Evolutionary conservation across 495 filamentous ascomycete genomes (phyloP).

Genomic region (Podospora pseudocomata): DNA sequence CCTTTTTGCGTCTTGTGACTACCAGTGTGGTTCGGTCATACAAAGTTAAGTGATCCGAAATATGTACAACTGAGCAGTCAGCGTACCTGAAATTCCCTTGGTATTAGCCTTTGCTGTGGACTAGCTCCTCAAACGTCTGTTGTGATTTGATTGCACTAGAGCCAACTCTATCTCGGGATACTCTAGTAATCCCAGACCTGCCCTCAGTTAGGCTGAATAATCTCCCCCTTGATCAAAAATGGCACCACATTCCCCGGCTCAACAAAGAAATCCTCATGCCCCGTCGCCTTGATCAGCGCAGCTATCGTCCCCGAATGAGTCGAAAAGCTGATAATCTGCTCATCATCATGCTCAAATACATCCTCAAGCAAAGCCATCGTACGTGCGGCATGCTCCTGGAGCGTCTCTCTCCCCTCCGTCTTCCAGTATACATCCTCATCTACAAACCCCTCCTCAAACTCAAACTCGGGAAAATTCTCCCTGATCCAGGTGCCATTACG

Average conservation of each 20-base stretch:
- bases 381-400: constrained; percentile 26
- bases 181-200: not conserved
- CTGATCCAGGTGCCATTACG: constrained; percentile 55
- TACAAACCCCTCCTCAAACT: constrained; percentile 59
- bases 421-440: constrained; percentile 62
- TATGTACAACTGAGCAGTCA: no score
- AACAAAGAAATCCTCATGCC: constrained; percentile 25
- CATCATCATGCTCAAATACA: constrained; percentile 28
- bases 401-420: constrained; percentile 28
- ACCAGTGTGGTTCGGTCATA: no score
- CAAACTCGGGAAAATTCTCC: constrained; percentile 53
- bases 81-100: no score
- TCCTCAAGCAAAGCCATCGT: constrained; percentile 28
- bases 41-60: no score
- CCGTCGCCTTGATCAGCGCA: constrained; percentile 23
- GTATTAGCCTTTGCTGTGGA: no score
- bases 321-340: constrained; percentile 30
- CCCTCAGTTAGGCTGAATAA: not conserved
- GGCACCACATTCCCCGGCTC: constrained; percentile 31
- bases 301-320: constrained; percentile 33
- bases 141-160: no score
- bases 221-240: constrained; percentile 29
- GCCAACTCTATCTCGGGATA: not conserved
- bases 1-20: no score
- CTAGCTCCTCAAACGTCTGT: no score